Conservation (phyloP, 768 basidiomycete genomes). For the Kwoniella dendrophila region DNA sequence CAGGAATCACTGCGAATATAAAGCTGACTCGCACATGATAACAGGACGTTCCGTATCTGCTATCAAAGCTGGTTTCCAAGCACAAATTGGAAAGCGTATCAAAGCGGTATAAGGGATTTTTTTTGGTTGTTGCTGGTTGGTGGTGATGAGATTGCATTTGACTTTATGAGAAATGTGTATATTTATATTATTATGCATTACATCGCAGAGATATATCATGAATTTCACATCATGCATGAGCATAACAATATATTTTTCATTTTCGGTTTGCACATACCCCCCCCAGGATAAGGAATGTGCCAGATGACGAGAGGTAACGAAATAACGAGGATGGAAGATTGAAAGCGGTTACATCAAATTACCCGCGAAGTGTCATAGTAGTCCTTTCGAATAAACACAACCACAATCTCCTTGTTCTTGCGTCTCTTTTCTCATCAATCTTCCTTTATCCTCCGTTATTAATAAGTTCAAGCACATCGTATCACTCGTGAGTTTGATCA, state of each 20-base stretch:
- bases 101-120: conserved; percentile 34
- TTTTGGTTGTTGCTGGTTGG: not conserved
- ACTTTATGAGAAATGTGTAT: conserved; percentile 10
- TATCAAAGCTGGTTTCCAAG: conserved; percentile 99
- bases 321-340: not conserved
- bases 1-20: not conserved
- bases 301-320: not conserved
- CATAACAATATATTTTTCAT: too few species aligned
- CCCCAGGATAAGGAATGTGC: not conserved
- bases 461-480: too few species aligned
- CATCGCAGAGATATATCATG: not conserved
- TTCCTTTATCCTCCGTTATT: too few species aligned
- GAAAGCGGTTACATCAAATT: too few species aligned
- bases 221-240: not conserved
- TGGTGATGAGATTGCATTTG: not conserved
- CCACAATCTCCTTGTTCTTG: too few species aligned
- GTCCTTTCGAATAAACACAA: too few species aligned
- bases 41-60: conserved; percentile 81
- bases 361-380: too few species aligned
- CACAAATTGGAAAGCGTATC: conserved; percentile 63
- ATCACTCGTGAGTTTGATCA: too few species aligned
- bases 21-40: not conserved
- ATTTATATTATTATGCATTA: not conserved
- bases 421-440: too few species aligned
- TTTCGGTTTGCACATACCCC: too few species aligned